phyloP scores from a whole-genome alignment of 257 asterid genomes.

The Penstemon davidsonii region DNA sequence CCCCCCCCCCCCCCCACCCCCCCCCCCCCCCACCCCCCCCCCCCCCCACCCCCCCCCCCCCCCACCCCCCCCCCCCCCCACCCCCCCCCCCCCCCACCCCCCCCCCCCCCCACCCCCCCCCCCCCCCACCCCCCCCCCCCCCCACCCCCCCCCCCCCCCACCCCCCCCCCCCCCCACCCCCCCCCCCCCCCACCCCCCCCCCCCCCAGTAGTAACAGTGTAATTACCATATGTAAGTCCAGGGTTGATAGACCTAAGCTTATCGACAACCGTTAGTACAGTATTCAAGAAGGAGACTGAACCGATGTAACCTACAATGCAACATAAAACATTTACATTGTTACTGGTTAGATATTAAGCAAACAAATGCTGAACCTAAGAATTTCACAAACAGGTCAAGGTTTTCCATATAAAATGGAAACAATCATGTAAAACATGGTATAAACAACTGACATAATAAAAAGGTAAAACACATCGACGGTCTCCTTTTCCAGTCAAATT shows the following conservation, averaged over 20 bases:
- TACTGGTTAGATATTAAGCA: constrained; percentile 6
- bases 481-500: constrained; percentile 10
- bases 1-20: too few species aligned
- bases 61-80: too few species aligned
- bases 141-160: too few species aligned
- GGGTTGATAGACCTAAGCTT: constrained; percentile 98
- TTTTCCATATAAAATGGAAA: constrained; percentile 22
- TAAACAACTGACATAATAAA: constrained; percentile 5
- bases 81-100: too few species aligned
- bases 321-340: constrained; percentile 18
- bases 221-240: constrained; percentile 77
- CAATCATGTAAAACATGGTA: neutral
- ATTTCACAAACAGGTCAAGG: neutral
- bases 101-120: too few species aligned
- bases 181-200: too few species aligned
- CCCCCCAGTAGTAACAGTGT: constrained; percentile 3
- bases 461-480: neutral
- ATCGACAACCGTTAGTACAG: constrained; percentile 68
- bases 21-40: too few species aligned
- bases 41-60: too few species aligned
- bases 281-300: constrained; percentile 88
- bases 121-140: too few species aligned
- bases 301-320: constrained; percentile 84
- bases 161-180: too few species aligned
- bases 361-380: neutral